Base-by-base conservation (phyloP, 2,329 filamentous ascomycete species). In the Neonectria hederae region DNA sequence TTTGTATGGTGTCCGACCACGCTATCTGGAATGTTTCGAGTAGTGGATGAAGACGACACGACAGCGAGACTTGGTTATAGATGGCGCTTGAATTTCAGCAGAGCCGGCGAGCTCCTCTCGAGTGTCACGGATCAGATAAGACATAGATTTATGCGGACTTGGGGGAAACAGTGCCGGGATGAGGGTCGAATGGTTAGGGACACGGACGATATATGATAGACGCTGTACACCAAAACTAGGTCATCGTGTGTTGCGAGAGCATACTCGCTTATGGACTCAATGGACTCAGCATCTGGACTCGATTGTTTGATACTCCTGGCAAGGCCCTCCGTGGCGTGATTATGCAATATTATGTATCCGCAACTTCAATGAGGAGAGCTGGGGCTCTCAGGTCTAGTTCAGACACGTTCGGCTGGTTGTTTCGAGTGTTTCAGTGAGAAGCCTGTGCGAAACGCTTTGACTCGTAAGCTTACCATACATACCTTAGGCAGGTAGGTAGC, bases 71-170 rank as follows among this genome's bases (percentile, higher is more conserved):
- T 57, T 49, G 56, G 65, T 59, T 59, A 67, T 60, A 54, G 54
- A 63, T 48, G 66, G 54, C 64, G 63, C 68, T 53, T 66, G 46
- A 55, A 56, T 63, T 71, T 67, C 51, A 51, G 59, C 14, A 66
- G 60, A 58, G 71, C 67, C 65, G 68, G 71, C 65, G 71, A 67
- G 71, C 71, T 72, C 64, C 22, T 53, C 65, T 63, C 48, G 54
- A 57, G 40, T 54, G 40, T 58, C n/a, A 51, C 22, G 62, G 60
- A 66, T 66, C 38, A 63, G 42, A 61, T 26, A 68, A 45, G 45
- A 63, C 35, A 65, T 69, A 72, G 62, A 69, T 49, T 58, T 56
- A 59, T 32, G 51, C 58, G 61, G 21, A 51, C 53, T 60, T 54
- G 24, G 19, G 24, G 51, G 6, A 59, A 58, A 42, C 64, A 64